Conservation (phyloP, 2,329 filamentous ascomycete species). For the Lachnellula occidentalis region DNA sequence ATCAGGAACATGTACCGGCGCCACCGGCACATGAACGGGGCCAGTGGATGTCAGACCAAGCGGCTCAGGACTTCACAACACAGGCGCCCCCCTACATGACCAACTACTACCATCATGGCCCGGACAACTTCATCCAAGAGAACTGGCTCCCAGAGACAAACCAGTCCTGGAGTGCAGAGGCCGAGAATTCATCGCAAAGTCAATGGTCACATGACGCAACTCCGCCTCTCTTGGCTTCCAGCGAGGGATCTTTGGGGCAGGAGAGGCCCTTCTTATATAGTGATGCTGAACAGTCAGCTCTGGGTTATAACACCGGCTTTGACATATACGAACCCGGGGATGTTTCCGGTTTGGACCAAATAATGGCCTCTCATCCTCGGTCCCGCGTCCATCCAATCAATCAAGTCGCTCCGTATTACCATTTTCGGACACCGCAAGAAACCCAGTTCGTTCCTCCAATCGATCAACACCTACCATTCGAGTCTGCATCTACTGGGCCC, state of each 20-base stretch:
- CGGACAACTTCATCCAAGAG: neutral
- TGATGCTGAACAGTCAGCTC: neutral
- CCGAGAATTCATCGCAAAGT: neutral
- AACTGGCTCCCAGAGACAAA: neutral
- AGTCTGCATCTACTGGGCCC: neutral
- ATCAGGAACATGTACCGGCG: neutral
- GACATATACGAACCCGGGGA: neutral
- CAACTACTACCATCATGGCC: neutral
- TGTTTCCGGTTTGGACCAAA: neutral
- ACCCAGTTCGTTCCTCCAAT: neutral
- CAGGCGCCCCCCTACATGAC: neutral
- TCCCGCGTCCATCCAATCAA: neutral
- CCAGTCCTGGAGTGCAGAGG: neutral
- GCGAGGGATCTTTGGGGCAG: neutral
- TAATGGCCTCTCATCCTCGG: neutral
- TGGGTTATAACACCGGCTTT: neutral
- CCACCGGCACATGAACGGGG: neutral
- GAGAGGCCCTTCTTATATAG: neutral
- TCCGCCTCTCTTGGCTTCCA: neutral
- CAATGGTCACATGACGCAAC: neutral
- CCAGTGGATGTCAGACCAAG: neutral
- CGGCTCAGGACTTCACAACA: neutral
- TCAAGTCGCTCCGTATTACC: neutral
- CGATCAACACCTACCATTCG: neutral
- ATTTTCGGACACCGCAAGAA: slow-evolving; percentile 6